Evolutionary conservation across 495 filamentous ascomycete genomes (phyloP).

Genomic region (Cercophora scortea): DNA sequence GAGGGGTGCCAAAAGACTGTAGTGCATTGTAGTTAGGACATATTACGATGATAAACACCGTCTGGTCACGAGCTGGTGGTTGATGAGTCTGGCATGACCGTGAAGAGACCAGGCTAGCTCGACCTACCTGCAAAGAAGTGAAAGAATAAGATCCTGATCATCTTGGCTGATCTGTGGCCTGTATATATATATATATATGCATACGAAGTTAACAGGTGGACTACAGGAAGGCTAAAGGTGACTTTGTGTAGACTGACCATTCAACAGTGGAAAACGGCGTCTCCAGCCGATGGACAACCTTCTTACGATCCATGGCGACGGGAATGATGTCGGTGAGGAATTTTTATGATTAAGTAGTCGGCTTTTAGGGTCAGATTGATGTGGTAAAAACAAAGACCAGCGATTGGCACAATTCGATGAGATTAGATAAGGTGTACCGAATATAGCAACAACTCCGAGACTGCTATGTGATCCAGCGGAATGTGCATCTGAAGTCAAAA

Average conservation of each 20-base stretch:
- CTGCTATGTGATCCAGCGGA: too few species aligned
- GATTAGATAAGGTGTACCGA: too few species aligned
- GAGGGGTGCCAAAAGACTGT: conserved; percentile 49
- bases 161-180: conserved; percentile 43
- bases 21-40: neutral
- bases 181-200: neutral
- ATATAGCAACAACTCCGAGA: too few species aligned
- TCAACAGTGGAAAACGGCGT: conserved; percentile 21
- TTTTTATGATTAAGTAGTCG: neutral
- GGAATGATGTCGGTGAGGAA: neutral
- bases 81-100: too few species aligned
- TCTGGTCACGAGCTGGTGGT: too few species aligned
- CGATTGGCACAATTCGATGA: too few species aligned
- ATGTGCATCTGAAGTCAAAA: neutral
- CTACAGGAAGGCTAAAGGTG: neutral
- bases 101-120: too few species aligned
- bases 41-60: too few species aligned
- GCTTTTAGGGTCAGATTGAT: neutral
- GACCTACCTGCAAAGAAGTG: conserved; percentile 47
- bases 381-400: too few species aligned
- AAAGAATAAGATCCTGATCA: conserved; percentile 46
- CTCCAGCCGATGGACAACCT: conserved; percentile 22
- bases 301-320: conserved; percentile 22
- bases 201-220: neutral
- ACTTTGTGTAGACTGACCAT: conserved; percentile 12